A percentile compares a stretch with the other conserved stretches of the same genome.
Evolutionary conservation across 2,329 filamentous ascomycete species (phyloP).

Genomic region (Colletotrichum agaves): DNA sequence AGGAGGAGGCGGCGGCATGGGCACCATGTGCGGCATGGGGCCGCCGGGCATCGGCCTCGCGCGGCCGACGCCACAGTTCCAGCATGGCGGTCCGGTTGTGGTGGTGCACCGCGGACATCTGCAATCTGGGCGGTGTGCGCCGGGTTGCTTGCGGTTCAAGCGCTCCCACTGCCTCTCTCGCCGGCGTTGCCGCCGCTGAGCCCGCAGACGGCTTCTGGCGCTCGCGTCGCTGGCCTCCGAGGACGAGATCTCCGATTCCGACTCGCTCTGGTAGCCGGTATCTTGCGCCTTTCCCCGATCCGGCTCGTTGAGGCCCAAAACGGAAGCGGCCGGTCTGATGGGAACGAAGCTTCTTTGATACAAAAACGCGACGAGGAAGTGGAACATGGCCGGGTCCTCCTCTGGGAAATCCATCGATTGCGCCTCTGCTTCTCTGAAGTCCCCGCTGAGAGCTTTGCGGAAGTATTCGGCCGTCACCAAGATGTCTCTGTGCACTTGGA

Average conservation of each 20-base stretch:
- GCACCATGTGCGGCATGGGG: constrained; percentile 39
- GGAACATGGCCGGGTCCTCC: constrained; percentile 62
- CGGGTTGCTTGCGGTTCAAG: constrained; percentile 55
- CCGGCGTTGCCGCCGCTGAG: constrained; percentile 48
- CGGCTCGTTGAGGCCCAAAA: constrained; percentile 49
- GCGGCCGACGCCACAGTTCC: constrained; percentile 53
- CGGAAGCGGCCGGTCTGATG: constrained; percentile 55
- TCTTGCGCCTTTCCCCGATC: constrained; percentile 57
- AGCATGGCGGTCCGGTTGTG: constrained; percentile 50
- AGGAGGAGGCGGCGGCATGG: background rate
- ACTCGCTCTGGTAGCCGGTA: constrained; percentile 45
- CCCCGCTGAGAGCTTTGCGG: constrained; percentile 58
- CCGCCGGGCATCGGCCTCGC: constrained; percentile 42
- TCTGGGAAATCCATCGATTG: constrained; percentile 61
- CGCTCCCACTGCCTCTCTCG: constrained; percentile 51
- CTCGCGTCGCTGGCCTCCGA: constrained; percentile 51
- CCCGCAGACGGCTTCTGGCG: constrained; percentile 46
- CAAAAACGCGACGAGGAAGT: constrained; percentile 61
- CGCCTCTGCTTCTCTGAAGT: constrained; percentile 57
- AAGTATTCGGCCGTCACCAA: constrained; percentile 60
- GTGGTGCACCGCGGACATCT: constrained; percentile 53
- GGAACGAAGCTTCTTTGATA: constrained; percentile 60
- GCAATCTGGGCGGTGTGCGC: constrained; percentile 57
- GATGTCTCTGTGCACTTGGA: constrained; percentile 60
- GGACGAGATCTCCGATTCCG: constrained; percentile 47